Evolutionary conservation across 2,329 filamentous ascomycete species (phyloP), one percentile per base, ranked within the genome.

Genomic region (Xylariaceae sp.): DNA sequence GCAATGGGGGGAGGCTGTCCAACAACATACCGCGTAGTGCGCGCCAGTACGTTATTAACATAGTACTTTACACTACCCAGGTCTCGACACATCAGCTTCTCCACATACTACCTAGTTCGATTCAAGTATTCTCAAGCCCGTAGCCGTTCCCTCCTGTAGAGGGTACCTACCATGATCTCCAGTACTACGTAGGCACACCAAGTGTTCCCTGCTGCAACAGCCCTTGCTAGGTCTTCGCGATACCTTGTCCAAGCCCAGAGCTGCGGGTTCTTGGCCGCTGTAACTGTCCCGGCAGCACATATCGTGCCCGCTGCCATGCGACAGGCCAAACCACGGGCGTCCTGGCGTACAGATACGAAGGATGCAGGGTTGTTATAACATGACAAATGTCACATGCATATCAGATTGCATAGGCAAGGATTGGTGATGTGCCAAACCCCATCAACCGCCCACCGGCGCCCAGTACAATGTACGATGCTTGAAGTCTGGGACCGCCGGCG

Each of bases 341-440:
- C 16, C 40, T 12, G 22, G 44, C 32, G 30, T 51, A 34, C 36
- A 54, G 53, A 54, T 58, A 58, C 54, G 56, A 54, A 48, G 44
- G 54, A 52, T 47, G 51, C 51, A 58, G 47, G 50, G 54, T 44
- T 58, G 49, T 52, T 54, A 51, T 56, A 56, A 56, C 56, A 58
- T 58, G 56, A 58, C 56, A 58, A 58, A 58, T 58, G 56, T 44
- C 34, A 49, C 56, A 56, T 56, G 56, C 56, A 58, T 58, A 54
- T 51, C 37, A 45, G 39, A 56, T 40, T 56, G 53, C 50, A 55
- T 47, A 49, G 40, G 45, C 53, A 41, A 42, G 56, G 56, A 29
- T 51, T 39, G 19, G 19, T 44, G 43, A 44, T 48, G 45, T 48
- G 42, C 46, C 40, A 30, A 54, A 47, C 40, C 19, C 47, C 44